Evolutionary conservation across 139 green algal genomes (phyloP).

Genomic region (Microglena sp.): DNA sequence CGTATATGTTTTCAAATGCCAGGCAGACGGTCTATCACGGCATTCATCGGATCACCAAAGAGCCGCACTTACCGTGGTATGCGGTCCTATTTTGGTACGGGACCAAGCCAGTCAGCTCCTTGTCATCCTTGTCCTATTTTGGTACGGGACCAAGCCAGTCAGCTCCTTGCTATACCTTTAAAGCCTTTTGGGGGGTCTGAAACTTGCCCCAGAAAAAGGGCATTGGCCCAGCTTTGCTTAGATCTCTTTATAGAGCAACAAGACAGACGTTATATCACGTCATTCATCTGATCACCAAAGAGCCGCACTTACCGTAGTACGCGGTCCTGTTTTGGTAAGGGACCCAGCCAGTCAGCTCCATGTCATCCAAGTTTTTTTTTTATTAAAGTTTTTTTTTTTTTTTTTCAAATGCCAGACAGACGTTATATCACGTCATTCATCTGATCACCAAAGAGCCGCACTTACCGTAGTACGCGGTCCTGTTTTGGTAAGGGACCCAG

Average conservation of each 20-base stretch:
- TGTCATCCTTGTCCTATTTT: slow-evolving; percentile 35
- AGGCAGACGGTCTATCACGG: too few species aligned
- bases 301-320: slow-evolving; percentile 22
- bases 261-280: too few species aligned
- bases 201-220: too few species aligned
- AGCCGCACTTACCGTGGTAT: slow-evolving; percentile 8
- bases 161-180: slow-evolving; percentile 42
- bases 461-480: slow-evolving; percentile 27
- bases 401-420: too few species aligned
- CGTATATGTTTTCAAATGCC: too few species aligned
- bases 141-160: slow-evolving; percentile 23
- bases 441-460: too few species aligned
- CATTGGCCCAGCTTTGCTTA: too few species aligned
- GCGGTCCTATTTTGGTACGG: slow-evolving; percentile 27
- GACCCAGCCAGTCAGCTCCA: slow-evolving; percentile 19
- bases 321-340: slow-evolving; percentile 31
- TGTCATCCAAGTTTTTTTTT: slow-evolving; percentile 28
- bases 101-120: slow-evolving; percentile 26
- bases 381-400: too few species aligned
- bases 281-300: too few species aligned
- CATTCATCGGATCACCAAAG: too few species aligned
- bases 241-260: too few species aligned
- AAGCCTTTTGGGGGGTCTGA: slow-evolving; percentile 18
- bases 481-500: slow-evolving; percentile 33
- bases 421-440: too few species aligned